Conservation (phyloP, 768 basidiomycete genomes). For the Galerina marginata region DNA sequence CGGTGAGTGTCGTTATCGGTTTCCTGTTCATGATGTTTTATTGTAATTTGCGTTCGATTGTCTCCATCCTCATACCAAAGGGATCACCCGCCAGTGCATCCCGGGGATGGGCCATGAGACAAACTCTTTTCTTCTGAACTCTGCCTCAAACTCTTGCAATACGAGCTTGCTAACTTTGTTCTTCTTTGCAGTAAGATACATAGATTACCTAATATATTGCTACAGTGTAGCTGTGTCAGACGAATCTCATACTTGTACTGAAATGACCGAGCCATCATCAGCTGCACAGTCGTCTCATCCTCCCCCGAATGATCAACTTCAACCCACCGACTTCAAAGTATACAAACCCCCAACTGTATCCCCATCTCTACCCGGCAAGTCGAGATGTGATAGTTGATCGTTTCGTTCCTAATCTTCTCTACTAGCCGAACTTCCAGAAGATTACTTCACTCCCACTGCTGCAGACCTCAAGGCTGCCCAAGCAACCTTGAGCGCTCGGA, state of each 20-base stretch:
- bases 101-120: slow-evolving; percentile 80
- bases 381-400: neutral
- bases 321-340: slow-evolving; percentile 32
- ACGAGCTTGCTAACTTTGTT: slow-evolving; percentile 24
- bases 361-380: slow-evolving; percentile 23
- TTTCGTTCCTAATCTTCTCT: slow-evolving; percentile 14
- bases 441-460: slow-evolving; percentile 73
- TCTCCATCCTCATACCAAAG: slow-evolving; percentile 65
- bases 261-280: slow-evolving; percentile 12
- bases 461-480: slow-evolving; percentile 76
- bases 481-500: slow-evolving; percentile 61
- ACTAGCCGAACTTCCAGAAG: slow-evolving; percentile 65
- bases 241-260: slow-evolving; percentile 1
- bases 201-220: slow-evolving; percentile 27
- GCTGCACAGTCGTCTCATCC: neutral
- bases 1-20: slow-evolving; percentile 19
- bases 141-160: slow-evolving; percentile 10
- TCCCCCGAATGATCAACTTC: neutral
- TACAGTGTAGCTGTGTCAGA: slow-evolving; percentile 3
- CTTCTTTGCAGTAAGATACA: slow-evolving; percentile 1
- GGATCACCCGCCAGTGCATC: slow-evolving; percentile 75
- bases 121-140: slow-evolving; percentile 56
- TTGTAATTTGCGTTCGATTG: slow-evolving; percentile 93
- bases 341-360: slow-evolving; percentile 28
- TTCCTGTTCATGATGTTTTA: slow-evolving; percentile 52